A percentile compares a stretch with the other conserved stretches of the same genome.
Conservation (phyloP, 2,329 filamentous ascomycete species). For the Pseudogymnoascus sp. region DNA sequence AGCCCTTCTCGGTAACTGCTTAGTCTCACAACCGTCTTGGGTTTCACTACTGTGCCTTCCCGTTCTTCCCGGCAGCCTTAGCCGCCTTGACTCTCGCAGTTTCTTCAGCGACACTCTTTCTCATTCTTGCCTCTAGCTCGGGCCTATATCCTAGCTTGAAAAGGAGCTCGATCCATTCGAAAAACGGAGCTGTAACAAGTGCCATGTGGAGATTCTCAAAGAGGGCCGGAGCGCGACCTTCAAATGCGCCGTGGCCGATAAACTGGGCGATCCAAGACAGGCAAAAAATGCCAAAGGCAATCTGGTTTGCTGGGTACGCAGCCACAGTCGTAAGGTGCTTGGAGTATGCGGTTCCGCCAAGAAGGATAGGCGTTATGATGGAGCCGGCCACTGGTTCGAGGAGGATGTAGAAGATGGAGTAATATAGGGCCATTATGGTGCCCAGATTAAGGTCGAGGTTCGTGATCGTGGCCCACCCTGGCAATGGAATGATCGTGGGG, state of each 20-base stretch:
- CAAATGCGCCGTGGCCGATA: constrained; percentile 81
- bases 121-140: constrained; percentile 74
- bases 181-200: constrained; percentile 86
- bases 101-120: constrained; percentile 67
- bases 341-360: constrained; percentile 64
- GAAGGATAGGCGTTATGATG: constrained; percentile 65
- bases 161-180: constrained; percentile 91
- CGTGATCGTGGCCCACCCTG: constrained; percentile 59
- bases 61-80: constrained; percentile 29
- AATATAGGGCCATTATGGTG: constrained; percentile 58
- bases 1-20: neutral
- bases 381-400: constrained; percentile 90
- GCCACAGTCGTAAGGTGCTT: constrained; percentile 59
- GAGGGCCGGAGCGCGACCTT: constrained; percentile 79
- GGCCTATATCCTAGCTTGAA: constrained; percentile 87
- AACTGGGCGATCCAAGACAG: constrained; percentile 85
- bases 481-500: constrained; percentile 56
- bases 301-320: constrained; percentile 33
- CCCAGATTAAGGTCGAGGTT: constrained; percentile 60
- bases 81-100: constrained; percentile 53
- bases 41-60: constrained; percentile 40
- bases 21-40: neutral
- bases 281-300: constrained; percentile 61
- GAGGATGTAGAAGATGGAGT: constrained; percentile 75
- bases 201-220: constrained; percentile 90